These are phyloP conservation scores for Mortierella sp. DNA, from an alignment of 371 early-diverging fungal species.

Conservation along the genomic window DNA sequence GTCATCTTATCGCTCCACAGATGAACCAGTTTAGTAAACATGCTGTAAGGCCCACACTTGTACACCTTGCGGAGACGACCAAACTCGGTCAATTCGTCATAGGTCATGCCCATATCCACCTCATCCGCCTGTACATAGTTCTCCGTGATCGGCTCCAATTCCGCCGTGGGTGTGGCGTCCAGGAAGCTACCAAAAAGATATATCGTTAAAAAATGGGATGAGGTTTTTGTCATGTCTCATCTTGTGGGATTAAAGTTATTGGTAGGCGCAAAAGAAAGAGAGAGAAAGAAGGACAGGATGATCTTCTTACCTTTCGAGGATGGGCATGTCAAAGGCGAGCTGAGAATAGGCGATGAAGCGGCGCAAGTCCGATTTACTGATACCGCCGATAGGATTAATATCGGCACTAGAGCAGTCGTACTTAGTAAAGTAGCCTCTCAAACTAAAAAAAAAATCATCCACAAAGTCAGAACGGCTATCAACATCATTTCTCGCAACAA, in stretches of 20 bases:
- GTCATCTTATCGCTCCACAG: conserved; percentile 79
- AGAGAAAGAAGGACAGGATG: not conserved
- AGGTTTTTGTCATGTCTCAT: not conserved
- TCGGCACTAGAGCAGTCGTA: conserved; percentile 99
- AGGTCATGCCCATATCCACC: conserved; percentile 98
- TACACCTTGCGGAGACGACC: conserved; percentile 92
- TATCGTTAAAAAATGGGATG: not conserved
- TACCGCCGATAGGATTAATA: conserved; percentile 97
- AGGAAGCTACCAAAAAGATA: conserved; percentile 73
- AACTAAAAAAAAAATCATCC: conserved; percentile 61
- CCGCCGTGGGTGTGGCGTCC: conserved; percentile 94
- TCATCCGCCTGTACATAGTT: conserved; percentile 91
- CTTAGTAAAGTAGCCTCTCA: conserved; percentile 98
- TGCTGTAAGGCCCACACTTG: conserved; percentile 92
- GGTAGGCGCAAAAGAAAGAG: not conserved
- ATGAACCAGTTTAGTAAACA: conserved; percentile 89
- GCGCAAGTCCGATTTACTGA: conserved; percentile 93
- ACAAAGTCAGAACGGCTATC: not conserved
- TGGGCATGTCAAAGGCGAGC: conserved; percentile 75
- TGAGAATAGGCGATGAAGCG: conserved; percentile 84
- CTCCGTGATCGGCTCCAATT: conserved; percentile 91
- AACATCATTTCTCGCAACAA: not conserved
- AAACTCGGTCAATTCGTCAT: conserved; percentile 92
- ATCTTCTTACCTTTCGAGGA: conserved; percentile 70
- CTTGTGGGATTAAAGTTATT: not conserved